phyloP scores from a whole-genome alignment of 495 filamentous ascomycete species.

The Daldinia childiae region DNA sequence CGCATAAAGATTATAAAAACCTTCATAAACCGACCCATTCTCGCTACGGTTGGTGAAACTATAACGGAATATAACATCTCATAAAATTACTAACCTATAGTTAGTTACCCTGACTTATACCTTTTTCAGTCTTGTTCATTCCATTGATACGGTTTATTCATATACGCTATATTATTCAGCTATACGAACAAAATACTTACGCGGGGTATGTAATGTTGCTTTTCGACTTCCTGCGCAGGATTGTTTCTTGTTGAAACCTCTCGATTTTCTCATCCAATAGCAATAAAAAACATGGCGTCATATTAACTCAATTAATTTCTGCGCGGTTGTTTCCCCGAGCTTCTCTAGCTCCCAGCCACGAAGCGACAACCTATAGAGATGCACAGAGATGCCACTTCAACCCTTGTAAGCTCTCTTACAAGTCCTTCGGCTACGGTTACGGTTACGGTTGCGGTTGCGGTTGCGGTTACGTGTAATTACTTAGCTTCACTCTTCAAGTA shows the following conservation, averaged over 20 bases:
- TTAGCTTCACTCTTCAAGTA: not conserved
- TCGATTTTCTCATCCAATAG: conserved; percentile 1
- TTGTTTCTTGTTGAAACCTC: conserved; percentile 3
- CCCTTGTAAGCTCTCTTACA: conserved; percentile 10
- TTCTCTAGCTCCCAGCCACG: conserved; percentile 6
- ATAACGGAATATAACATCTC: not conserved
- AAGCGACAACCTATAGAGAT: conserved; percentile 3
- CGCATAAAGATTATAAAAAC: not conserved
- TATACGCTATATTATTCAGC: not conserved
- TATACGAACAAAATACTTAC: not conserved
- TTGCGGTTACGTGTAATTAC: not conserved
- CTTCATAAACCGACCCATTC: not conserved
- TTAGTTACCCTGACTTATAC: too few species aligned
- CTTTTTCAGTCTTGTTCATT: not conserved
- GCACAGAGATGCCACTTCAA: too few species aligned
- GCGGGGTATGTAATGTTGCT: conserved; percentile 5
- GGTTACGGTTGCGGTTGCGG: not conserved
- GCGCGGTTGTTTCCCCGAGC: not conserved
- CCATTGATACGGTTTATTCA: not conserved
- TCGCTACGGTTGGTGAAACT: not conserved
- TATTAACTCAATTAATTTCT: conserved; percentile 3
- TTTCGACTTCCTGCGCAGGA: not conserved
- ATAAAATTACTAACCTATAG: too few species aligned
- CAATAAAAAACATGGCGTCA: conserved; percentile 9
- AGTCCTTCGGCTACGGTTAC: not conserved